These are phyloP conservation scores for Hymenoscyphus infarciens DNA, from an alignment of 2,329 filamentous ascomycete species.

Conservation along the genomic window DNA sequence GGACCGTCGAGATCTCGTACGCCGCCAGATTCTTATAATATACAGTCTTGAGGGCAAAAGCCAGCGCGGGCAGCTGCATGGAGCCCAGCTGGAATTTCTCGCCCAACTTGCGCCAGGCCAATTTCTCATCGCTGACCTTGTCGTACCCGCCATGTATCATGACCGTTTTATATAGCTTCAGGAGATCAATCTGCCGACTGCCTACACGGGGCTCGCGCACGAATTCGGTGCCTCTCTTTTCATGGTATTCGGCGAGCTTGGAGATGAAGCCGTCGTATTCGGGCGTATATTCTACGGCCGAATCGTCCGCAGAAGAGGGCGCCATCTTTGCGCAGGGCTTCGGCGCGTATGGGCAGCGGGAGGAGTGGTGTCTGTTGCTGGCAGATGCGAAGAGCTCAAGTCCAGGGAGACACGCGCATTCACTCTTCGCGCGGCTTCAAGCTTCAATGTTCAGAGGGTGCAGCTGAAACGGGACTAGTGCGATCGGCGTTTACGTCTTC, in stretches of 20 bases:
- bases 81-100: slow-evolving; percentile 72
- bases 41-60: slow-evolving; percentile 79
- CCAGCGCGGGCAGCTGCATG: slow-evolving; percentile 74
- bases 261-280: slow-evolving; percentile 79
- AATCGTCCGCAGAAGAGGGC: slow-evolving; percentile 20
- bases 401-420: slow-evolving; percentile 1
- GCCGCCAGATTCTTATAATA: slow-evolving; percentile 89
- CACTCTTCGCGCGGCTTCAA: not conserved
- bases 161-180: slow-evolving; percentile 75
- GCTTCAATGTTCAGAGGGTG: not conserved
- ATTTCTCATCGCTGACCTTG: slow-evolving; percentile 75
- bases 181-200: slow-evolving; percentile 69
- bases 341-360: not conserved
- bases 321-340: slow-evolving; percentile 24
- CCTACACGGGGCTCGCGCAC: slow-evolving; percentile 81
- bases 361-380: not conserved
- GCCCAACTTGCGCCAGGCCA: slow-evolving; percentile 77
- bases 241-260: slow-evolving; percentile 69
- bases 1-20: slow-evolving; percentile 77
- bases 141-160: slow-evolving; percentile 80
- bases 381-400: not conserved
- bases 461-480: not conserved
- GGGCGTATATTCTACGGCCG: slow-evolving; percentile 43
- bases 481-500: not conserved
- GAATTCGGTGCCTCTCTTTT: slow-evolving; percentile 73